Evolutionary conservation across 2,329 filamentous ascomycete genomes (phyloP), one percentile per base, ranked within the genome.

Genomic region (Periconia digitata): DNA sequence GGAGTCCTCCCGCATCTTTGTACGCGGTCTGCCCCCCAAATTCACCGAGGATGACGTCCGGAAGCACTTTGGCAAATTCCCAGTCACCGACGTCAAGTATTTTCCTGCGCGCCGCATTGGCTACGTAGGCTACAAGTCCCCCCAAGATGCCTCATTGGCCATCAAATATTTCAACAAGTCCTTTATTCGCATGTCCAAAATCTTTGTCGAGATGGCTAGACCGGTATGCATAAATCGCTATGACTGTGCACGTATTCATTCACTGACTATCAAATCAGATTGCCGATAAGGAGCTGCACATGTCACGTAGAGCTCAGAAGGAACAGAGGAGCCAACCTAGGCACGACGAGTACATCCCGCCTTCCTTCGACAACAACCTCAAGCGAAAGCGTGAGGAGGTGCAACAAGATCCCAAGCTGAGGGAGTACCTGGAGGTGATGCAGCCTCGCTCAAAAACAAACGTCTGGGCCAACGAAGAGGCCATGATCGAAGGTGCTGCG

Each of bases 161-260:
- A 88, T 95, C 69, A 92, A 89, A 72, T 95, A 96, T 77, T 96
- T 96, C 79, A 92, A 99, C 78, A 90, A 84, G 70, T 87, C 92
- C 55, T 99, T 91, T 74, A 90, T 99, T 63, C 90, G 91, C 62
- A 94, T 96, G 89, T 96, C 92, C 49, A 95, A 87, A 76, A 91
- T 99, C 63, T 82, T 81, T 23, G 94, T 96, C 53, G 92, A 96
- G 75, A 76, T 94, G 65, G 94, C 94, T 47, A 86, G 83, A 70
- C 87, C 94, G 51, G 88, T 95, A 76, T 68, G 82, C 52, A 20
- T 41, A 27, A 47, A 12, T 24, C 3, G 5, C 10, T 13, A 37
- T 8, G 27, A 12, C 21, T 8, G 22, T 47, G 18, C 24, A 4
- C n/a, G n/a, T n/a, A 15, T 40, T 23, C 8, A 17, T 40, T 52